Base-by-base conservation (phyloP, 2,329 filamentous ascomycete genomes). In the Venturia pyrina region DNA sequence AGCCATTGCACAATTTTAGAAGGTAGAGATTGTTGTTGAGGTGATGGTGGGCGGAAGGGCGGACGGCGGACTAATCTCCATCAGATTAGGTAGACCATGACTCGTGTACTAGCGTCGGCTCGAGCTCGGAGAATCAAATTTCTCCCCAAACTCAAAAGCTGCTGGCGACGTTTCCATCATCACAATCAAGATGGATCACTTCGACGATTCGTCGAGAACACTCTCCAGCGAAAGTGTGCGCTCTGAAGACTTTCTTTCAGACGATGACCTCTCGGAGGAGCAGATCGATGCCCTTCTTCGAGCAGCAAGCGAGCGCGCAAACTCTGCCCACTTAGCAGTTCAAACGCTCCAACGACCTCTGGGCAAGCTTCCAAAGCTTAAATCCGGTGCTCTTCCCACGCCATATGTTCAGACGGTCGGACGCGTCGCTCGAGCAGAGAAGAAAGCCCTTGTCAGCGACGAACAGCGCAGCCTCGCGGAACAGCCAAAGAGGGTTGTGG, bases 401-500 rank as follows among this genome's bases (percentile, higher is more conserved):
- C 65, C 65, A 24, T 66, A 66, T n/a, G 48, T 62, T n/a, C 37
- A 53, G 8, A 56, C 34, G 6, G 19, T 46, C 5, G 60, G 44
- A 19, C 19, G 32, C n/a, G 32, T 66, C 15, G 65, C 61, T 15
- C 44, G 48, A 21, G 60, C 61, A 43, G 61, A 66, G 34, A 34
- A 43, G 34, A 66, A 57, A 37, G 63, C 48, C 32, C 34, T 63
- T 24, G 28, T 66, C 3, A 41, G 28, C n/a, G 44, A 56, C n/a
- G 34, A 81, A 65, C 77, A 83, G 44, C 79, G 78, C 69, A 76
- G 77, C 65, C 72, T 81, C 61, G 76, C 81, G 63, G 78, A 80
- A 66, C 75, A 77, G n/a, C 74, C 82, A 67, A 79, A 82, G 69
- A 79, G 79, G 68, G 81, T 87, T 21, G 81, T 83, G 69, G 81